These are phyloP conservation scores for Vigna hirtella DNA, from an alignment of 306 rosid genomes.

Conservation along the genomic window DNA sequence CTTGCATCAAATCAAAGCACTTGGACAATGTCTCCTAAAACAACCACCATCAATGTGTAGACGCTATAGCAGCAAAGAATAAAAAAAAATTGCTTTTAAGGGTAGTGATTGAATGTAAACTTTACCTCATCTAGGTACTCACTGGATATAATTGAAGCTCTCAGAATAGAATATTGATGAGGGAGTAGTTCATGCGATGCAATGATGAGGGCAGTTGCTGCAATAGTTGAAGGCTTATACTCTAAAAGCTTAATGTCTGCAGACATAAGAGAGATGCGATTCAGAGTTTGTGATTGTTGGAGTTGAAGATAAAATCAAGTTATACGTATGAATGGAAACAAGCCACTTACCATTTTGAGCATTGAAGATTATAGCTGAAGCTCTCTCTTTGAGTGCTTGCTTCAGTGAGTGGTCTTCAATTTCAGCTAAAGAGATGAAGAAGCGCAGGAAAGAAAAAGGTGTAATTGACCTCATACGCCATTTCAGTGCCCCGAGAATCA, in stretches of 20 bases:
- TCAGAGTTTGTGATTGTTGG: constrained; percentile 3
- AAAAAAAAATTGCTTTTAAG: neutral
- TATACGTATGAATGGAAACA: constrained; percentile 5
- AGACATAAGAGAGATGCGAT: constrained; percentile 38
- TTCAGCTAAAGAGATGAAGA: constrained; percentile 58
- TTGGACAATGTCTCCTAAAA: constrained; percentile 59
- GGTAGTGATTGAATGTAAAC: constrained; percentile 17
- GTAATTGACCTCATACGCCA: constrained; percentile 87
- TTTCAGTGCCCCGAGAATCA: constrained; percentile 66
- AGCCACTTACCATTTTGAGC: constrained; percentile 61
- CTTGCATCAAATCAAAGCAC: constrained; percentile 60
- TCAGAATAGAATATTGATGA: constrained; percentile 47
- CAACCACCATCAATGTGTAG: constrained; percentile 26
- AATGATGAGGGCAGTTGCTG: constrained; percentile 65
- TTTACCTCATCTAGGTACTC: constrained; percentile 60
- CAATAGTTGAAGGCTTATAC: constrained; percentile 74
- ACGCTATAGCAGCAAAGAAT: neutral
- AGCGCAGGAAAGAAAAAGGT: constrained; percentile 73
- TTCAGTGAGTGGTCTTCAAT: constrained; percentile 51
- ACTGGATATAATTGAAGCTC: constrained; percentile 56
- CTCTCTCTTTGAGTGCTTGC: constrained; percentile 60
- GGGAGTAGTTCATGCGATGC: constrained; percentile 60
- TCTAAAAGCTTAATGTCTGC: constrained; percentile 59
- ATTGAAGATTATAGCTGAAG: constrained; percentile 66
- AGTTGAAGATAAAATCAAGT: constrained; percentile 7